Conservation (phyloP, 75 land plant species). For the Cupressus sempervirens region DNA sequence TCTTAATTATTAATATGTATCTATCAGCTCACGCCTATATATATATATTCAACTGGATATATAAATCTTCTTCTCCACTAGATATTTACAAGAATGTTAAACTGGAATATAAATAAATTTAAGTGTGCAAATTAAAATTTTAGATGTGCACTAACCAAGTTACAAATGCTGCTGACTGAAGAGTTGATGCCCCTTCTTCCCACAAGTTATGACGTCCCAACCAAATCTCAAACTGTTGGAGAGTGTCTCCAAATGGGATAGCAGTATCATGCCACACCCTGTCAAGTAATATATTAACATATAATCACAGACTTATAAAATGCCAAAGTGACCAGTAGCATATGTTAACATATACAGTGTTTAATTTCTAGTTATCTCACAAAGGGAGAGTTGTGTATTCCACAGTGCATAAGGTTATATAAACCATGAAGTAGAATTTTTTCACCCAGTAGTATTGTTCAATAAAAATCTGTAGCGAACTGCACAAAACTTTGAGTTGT, state of each 20-base stretch:
- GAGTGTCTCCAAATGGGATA: constrained; percentile 66
- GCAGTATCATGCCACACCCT: constrained; percentile 99
- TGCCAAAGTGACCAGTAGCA: too few species aligned
- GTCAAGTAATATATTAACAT: constrained; percentile 13
- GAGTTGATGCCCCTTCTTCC: constrained; percentile 37
- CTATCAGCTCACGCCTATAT: too few species aligned
- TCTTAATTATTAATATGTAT: too few species aligned
- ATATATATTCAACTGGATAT: neutral
- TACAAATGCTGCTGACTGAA: constrained; percentile 83
- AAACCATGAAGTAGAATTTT: neutral
- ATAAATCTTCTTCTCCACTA: neutral
- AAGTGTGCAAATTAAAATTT: neutral
- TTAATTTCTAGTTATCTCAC: neutral
- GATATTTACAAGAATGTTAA: neutral
- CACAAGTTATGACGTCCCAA: constrained; percentile 58
- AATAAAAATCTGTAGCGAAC: neutral
- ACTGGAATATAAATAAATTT: neutral
- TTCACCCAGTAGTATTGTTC: neutral
- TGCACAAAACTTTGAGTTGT: neutral
- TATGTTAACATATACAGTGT: neutral
- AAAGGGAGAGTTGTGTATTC: neutral
- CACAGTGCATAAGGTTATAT: neutral
- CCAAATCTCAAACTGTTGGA: constrained; percentile 79
- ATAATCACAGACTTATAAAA: neutral
- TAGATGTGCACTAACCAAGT: constrained; percentile 60